Percentiles rank a stretch among this genome's conserved stretches.
Conservation (phyloP, 108 stramenopile species). For the Pseudonitzschia pungens region DNA sequence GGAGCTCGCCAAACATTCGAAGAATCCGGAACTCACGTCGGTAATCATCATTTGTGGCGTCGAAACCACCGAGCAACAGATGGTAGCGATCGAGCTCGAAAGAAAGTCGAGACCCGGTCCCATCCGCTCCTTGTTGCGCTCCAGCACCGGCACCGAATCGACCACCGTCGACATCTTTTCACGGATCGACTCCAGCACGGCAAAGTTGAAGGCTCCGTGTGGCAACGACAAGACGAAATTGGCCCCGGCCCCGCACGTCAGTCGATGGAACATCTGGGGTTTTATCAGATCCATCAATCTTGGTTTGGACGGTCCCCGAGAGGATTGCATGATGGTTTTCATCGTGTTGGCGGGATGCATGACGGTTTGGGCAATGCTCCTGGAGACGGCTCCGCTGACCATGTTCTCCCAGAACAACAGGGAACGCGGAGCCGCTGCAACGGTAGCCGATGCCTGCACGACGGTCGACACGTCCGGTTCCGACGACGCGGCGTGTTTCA, state of each 20-base stretch:
- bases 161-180: conserved; percentile 57
- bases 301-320: conserved; percentile 37
- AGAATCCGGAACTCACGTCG: conserved; percentile 25
- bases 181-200: conserved; percentile 89
- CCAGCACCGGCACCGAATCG: conserved; percentile 42
- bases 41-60: conserved; percentile 97
- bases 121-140: conserved; percentile 36
- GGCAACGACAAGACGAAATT: conserved; percentile 93
- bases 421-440: conserved; percentile 22
- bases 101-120: conserved; percentile 92
- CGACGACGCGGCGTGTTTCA: conserved; percentile 7
- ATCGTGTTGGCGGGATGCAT: conserved; percentile 92
- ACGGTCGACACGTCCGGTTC: neutral
- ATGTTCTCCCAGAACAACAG: conserved; percentile 83
- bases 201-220: conserved; percentile 96
- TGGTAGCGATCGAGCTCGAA: conserved; percentile 86
- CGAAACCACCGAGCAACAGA: conserved; percentile 88
- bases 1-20: no score
- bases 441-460: neutral
- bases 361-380: conserved; percentile 87
- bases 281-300: conserved; percentile 51
- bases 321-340: conserved; percentile 94
- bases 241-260: conserved; percentile 93
- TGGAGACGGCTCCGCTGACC: conserved; percentile 85
- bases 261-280: conserved; percentile 54